Percentiles rank a stretch among this genome's conserved stretches.
Conservation (phyloP, 176 grass and related monocot species). For the Cenchrus purpureus region DNA sequence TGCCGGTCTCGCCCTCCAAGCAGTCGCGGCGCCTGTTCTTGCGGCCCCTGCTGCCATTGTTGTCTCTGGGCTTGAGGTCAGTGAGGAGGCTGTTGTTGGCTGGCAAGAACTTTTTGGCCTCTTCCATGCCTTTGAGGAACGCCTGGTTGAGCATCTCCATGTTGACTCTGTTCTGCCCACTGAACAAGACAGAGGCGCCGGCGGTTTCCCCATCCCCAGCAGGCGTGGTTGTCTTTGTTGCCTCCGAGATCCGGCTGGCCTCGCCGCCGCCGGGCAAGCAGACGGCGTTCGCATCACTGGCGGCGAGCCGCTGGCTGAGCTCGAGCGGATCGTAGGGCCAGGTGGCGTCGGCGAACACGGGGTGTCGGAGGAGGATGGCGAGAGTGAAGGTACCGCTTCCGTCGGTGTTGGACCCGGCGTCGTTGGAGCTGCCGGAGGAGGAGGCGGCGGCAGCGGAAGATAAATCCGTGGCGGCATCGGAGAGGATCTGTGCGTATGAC, state of each 20-base stretch:
- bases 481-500: conserved; percentile 33
- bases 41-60: conserved; percentile 25
- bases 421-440: neutral
- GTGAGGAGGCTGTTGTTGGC: neutral
- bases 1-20: conserved; percentile 45
- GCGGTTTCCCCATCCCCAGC: neutral
- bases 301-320: too few species aligned
- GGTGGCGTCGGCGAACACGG: neutral
- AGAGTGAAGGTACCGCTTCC: neutral
- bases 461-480: neutral
- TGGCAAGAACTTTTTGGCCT: conserved; percentile 58
- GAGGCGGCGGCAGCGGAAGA: neutral
- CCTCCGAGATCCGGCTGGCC: neutral
- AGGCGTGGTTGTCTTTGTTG: neutral
- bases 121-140: conserved; percentile 48
- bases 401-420: neutral
- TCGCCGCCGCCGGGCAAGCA: neutral
- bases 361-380: neutral
- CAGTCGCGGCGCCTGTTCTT: neutral
- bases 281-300: neutral
- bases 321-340: conserved; percentile 40
- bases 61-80: neutral
- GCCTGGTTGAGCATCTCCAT: conserved; percentile 50
- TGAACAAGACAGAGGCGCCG: conserved; percentile 31
- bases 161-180: neutral